Evolutionary conservation across 2,329 filamentous ascomycete genomes (phyloP).

Genomic region (Penicillium sp.): DNA sequence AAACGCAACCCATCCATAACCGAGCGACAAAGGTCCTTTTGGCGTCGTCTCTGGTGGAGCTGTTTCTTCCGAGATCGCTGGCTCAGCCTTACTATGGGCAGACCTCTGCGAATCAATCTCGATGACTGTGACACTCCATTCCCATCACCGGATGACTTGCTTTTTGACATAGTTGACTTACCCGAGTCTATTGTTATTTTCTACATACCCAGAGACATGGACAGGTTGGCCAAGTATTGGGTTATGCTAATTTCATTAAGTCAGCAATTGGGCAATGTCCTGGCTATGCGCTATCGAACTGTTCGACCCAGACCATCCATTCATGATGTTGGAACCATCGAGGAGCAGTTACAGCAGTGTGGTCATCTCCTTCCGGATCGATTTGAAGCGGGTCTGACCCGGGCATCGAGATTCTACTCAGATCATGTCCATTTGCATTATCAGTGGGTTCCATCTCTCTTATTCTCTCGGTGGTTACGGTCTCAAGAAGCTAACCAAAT

Average conservation of each 20-base stretch:
- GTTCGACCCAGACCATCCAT: slow-evolving; percentile 14
- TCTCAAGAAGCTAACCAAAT: not conserved
- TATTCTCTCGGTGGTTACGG: too few species aligned
- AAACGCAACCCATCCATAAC: slow-evolving; percentile 15
- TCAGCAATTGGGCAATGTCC: slow-evolving; percentile 20
- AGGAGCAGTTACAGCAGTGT: slow-evolving; percentile 17
- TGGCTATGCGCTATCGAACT: slow-evolving; percentile 25
- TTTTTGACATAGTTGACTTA: slow-evolving; percentile 20
- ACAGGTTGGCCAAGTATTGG: slow-evolving; percentile 23
- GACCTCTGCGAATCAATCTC: slow-evolving; percentile 38
- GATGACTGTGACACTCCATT: slow-evolving; percentile 36
- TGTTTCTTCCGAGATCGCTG: slow-evolving; percentile 41
- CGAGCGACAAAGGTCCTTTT: slow-evolving; percentile 25
- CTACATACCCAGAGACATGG: slow-evolving; percentile 22
- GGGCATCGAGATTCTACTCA: slow-evolving; percentile 16
- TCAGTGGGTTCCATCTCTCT: slow-evolving; percentile 16
- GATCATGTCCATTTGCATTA: slow-evolving; percentile 30
- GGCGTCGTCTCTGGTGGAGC: slow-evolving; percentile 42
- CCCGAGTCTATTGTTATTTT: slow-evolving; percentile 3
- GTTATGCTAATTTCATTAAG: slow-evolving; percentile 27
- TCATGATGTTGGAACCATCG: slow-evolving; percentile 20
- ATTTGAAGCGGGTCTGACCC: slow-evolving; percentile 8
- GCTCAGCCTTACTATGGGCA: slow-evolving; percentile 38
- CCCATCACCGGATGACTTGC: slow-evolving; percentile 26
- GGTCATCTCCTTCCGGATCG: slow-evolving; percentile 19